A percentile compares a stretch with the other conserved stretches of the same genome.
phyloP scores from a whole-genome alignment of 139 green algal species.

The Monoraphidium neglectum region DNA sequence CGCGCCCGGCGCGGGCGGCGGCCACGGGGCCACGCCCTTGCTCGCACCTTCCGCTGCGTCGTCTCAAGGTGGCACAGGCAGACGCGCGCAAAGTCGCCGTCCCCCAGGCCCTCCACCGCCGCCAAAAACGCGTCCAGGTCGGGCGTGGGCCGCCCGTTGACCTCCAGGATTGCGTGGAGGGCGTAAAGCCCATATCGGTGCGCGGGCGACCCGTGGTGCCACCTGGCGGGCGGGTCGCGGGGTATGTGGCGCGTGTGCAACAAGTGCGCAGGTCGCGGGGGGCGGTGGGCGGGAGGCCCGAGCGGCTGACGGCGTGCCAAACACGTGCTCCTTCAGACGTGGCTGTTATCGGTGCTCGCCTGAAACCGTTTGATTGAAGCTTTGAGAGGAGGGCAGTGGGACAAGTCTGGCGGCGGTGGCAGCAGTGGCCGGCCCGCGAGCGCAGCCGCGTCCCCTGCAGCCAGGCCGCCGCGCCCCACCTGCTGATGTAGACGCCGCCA shows the following conservation, averaged over 20 bases:
- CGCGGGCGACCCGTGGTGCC: conserved; percentile 87
- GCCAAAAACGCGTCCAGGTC: conserved; percentile 79
- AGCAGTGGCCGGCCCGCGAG: too few species aligned
- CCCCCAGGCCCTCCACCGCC: conserved; percentile 42
- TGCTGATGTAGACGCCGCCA: conserved; percentile 17
- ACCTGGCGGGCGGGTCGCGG: conserved; percentile 55
- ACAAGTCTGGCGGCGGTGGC: too few species aligned
- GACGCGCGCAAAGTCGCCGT: conserved; percentile 77
- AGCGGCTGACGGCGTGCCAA: background rate
- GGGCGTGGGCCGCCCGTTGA: conserved; percentile 68
- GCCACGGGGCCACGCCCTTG: too few species aligned
- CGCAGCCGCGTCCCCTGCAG: too few species aligned
- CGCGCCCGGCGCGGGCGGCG: background rate
- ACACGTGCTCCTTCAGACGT: background rate
- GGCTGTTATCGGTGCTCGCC: too few species aligned
- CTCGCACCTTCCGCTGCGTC: conserved; percentile 63
- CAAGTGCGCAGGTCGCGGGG: too few species aligned
- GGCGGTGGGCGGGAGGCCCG: background rate
- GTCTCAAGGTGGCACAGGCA: conserved; percentile 77
- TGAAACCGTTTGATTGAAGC: too few species aligned
- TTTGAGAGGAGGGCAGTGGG: too few species aligned
- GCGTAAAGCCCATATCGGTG: conserved; percentile 87
- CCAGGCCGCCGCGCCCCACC: background rate
- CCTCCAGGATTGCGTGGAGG: conserved; percentile 82
- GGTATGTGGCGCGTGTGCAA: too few species aligned